Conservation (phyloP, 2,329 filamentous ascomycete species). For the Aspergillus tamarii region DNA sequence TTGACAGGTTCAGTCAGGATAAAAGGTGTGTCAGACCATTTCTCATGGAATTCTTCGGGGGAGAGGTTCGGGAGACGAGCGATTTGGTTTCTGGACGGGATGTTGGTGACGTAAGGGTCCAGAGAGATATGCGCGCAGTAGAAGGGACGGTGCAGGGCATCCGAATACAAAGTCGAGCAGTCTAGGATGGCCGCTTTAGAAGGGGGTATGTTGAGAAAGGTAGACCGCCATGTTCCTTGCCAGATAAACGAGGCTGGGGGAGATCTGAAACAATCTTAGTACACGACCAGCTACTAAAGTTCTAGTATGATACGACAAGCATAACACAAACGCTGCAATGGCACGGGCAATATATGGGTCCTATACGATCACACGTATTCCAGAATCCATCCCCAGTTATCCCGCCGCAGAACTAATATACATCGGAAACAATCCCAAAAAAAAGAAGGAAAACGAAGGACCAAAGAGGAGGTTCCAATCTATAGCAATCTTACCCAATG, state of each 20-base stretch:
- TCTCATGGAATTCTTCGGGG: constrained; percentile 71
- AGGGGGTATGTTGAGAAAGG: constrained; percentile 65
- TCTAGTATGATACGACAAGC: constrained; percentile 8
- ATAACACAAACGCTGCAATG: background rate
- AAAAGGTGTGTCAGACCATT: constrained; percentile 82
- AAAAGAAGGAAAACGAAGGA: background rate
- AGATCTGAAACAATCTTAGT: constrained; percentile 29
- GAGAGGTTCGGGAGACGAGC: constrained; percentile 68
- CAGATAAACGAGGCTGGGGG: constrained; percentile 59
- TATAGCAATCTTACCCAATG: constrained; percentile 68
- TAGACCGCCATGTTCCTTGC: constrained; percentile 84
- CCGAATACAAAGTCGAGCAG: constrained; percentile 82
- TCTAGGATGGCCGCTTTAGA: constrained; percentile 62
- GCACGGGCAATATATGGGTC: background rate
- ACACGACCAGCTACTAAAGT: constrained; percentile 6
- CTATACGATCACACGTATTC: background rate
- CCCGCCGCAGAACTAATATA: background rate
- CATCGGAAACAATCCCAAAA: background rate
- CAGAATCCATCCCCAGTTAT: background rate
- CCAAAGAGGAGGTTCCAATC: background rate
- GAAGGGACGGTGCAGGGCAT: constrained; percentile 87
- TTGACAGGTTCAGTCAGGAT: constrained; percentile 81
- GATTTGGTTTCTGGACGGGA: constrained; percentile 76
- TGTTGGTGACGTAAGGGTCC: constrained; percentile 67
- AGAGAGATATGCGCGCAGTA: constrained; percentile 79